Percentiles rank a stretch among this genome's conserved stretches.
Conservation (phyloP, 306 rosid genomes). For the Malus fusca region DNA sequence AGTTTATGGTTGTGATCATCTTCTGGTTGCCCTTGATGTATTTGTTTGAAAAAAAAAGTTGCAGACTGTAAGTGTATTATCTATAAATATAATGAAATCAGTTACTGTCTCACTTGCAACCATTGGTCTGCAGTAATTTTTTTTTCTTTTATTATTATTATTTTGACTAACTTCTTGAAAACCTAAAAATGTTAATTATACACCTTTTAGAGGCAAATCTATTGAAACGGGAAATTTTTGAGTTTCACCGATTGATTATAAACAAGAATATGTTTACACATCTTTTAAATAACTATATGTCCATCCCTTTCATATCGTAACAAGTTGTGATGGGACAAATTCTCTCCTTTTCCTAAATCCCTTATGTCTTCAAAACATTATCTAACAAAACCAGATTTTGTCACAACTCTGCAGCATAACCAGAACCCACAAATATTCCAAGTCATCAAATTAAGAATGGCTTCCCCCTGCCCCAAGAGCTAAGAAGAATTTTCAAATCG, state of each 20-base stretch:
- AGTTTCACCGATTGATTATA: background rate
- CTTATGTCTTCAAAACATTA: background rate
- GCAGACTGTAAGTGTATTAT: background rate
- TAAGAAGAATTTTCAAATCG: background rate
- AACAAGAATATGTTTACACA: no score
- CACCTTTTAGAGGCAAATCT: no score
- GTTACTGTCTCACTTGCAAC: background rate
- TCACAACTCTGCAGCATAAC: background rate
- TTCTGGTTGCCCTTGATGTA: background rate
- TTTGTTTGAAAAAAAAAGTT: background rate
- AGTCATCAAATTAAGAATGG: no score
- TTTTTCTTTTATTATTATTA: background rate
- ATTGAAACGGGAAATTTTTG: no score
- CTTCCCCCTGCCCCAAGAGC: background rate
- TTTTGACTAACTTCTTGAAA: background rate
- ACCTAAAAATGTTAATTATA: background rate
- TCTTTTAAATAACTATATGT: no score
- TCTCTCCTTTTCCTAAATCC: background rate
- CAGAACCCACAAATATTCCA: background rate
- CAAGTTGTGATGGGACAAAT: no score
- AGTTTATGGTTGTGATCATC: background rate
- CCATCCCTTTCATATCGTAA: no score
- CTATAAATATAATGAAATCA: conserved; percentile 1
- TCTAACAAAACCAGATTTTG: background rate
- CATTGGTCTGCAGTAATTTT: background rate